phyloP scores from a whole-genome alignment of 2,329 filamentous ascomycete species.

The Rasamsonia emersonii region DNA sequence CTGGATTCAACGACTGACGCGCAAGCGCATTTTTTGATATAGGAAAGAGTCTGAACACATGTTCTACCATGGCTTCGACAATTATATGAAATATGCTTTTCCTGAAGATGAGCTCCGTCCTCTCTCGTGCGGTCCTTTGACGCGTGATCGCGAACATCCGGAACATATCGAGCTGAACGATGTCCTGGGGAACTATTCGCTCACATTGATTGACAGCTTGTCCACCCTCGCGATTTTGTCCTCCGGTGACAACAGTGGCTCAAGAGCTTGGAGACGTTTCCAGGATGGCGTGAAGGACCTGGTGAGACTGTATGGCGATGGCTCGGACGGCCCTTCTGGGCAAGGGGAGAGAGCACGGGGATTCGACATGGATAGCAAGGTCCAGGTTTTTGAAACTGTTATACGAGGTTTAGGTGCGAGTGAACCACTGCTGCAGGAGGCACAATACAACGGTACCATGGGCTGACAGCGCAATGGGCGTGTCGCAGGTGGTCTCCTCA shows the following conservation, averaged over 20 bases:
- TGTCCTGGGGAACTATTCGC: conserved; percentile 90
- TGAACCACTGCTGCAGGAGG: too few species aligned
- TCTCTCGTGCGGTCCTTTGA: conserved; percentile 72
- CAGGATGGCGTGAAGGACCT: conserved; percentile 69
- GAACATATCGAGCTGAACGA: conserved; percentile 84
- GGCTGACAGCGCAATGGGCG: too few species aligned
- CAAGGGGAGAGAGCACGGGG: conserved; percentile 65
- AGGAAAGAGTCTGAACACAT: conserved; percentile 52
- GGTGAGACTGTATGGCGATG: conserved; percentile 80
- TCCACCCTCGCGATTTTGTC: conserved; percentile 90
- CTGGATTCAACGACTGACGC: not conserved
- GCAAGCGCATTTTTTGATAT: conserved; percentile 1
- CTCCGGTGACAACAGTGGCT: conserved; percentile 48
- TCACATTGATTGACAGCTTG: conserved; percentile 90
- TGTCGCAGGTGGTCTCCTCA: conserved; percentile 66
- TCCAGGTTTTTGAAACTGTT: conserved; percentile 96
- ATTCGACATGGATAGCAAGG: conserved; percentile 94
- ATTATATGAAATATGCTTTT: conserved; percentile 89
- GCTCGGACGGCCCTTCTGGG: conserved; percentile 58
- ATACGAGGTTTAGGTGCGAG: conserved; percentile 61
- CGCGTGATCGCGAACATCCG: conserved; percentile 71
- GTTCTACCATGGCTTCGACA: conserved; percentile 95
- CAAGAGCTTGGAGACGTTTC: conserved; percentile 63
- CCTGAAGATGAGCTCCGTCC: conserved; percentile 93
- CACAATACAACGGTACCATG: too few species aligned